Base-by-base conservation (phyloP, 805 yeast species). In the Candida easanensis region DNA sequence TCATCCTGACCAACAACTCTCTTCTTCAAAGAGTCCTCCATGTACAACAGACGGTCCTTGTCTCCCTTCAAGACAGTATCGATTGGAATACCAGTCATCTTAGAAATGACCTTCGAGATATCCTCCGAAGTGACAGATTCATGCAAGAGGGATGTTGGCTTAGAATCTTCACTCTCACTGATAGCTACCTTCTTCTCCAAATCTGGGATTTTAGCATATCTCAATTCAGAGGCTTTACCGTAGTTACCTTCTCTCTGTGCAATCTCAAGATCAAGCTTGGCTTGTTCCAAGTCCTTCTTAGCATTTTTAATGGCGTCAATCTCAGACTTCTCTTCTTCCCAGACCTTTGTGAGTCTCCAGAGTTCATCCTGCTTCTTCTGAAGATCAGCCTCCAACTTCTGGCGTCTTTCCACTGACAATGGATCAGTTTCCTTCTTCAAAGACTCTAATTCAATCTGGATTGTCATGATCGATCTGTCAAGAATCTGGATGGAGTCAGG, bases 81-180 rank as follows among this genome's bases (percentile, higher is more conserved):
- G 19, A 88, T 87, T 6, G 99, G 99, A 34, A 91, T 89, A 30
- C 98, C 98, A 0, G 99, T 91, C 84, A 93, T 89, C 51, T 88
- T 82, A 13, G 96, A 84, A 11, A 91, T 85, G 6, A 91, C 99
- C 48, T 80, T 75, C 0, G 97, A 95, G 53, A 91, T 93, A 64
- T 91, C 99, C 52, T 90, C 96, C 2, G 96, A 77, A 0, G 97
- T 86, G 4, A 91, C 98, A 0, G 96, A 80, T 53, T 93, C 99
- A 64, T 91, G 98, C 16, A 88, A 69, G 42, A 88, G 65, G 6
- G 59, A 52, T 3, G 50, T 44, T 54, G 48, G 16, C 53, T 62
- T 39, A 33, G 57, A 28, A 33, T 48, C 52, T 42, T 71, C 70
- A 39, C 68, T 61, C 36, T 63, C 68, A 39, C 60, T 71, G 22